Evolutionary conservation across 345 rosid species (phyloP), one percentile per base, ranked within the genome.

Genomic region (Eucalyptus cloeziana): DNA sequence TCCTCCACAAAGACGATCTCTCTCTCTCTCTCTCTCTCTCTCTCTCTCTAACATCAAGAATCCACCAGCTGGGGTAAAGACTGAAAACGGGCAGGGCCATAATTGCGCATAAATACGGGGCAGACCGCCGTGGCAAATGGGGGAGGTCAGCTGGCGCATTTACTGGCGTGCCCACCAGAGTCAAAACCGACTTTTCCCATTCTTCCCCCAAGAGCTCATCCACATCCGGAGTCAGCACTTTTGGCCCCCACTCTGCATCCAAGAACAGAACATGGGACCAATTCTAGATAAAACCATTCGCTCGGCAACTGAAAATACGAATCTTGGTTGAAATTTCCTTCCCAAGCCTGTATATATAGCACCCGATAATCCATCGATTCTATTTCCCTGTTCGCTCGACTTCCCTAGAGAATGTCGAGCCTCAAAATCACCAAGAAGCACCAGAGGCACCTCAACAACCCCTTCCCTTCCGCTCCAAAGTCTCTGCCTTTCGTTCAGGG

Each of bases 361-460:
- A 11, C 85, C 43, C 30, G 27, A 76, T 30, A 21, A 76, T 40
- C 76, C 85, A 76, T 76, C 47, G 85, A 76, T 76, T 21, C 85
- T 6, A 76, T 11, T 24, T 64, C 49, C 64, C 5, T 14, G 24
- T 13, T 16, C 27, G 54, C 10, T 25, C 44, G 47, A 86, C 30
- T 40, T 40, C 47, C 47, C 45, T 22, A 13, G n/a, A 85, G 56
- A 85, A 94, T 94, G 95, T 89, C 89, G 85, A 89, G 87, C 88
- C 87, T 93, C 27, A 95, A 90, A 80, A 93, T 94, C 91, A 93
- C 90, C 45, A 93, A 93, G 88, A 94, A 92, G 89, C 96, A 95
- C 90, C 94, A 93, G 49, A 94, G 92, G 54, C 96, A 67, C 92
- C 71, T 95, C 71, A 95, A 95, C 91, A 95, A 94, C 52, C 97